These are phyloP conservation scores for Maudiozyma saulgeensis DNA, from an alignment of 805 yeast species.

Conservation along the genomic window DNA sequence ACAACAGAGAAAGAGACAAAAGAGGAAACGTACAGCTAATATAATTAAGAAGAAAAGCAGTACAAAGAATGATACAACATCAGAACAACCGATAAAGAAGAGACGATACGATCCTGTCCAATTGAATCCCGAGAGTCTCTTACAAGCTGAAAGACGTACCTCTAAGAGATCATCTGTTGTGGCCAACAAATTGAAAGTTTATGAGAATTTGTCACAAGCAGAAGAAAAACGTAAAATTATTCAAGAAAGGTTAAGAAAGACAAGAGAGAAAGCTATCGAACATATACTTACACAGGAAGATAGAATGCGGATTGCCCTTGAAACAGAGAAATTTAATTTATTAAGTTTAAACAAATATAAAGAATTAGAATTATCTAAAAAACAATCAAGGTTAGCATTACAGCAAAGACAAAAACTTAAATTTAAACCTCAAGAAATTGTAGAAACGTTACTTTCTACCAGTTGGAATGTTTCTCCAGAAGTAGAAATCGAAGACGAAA, in stretches of 20 bases:
- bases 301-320: constrained; percentile 62
- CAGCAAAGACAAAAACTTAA: constrained; percentile 56
- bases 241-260: constrained; percentile 37
- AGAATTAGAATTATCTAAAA: constrained; percentile 77
- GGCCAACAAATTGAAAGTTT: constrained; percentile 66
- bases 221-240: constrained; percentile 46
- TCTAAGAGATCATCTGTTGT: constrained; percentile 73
- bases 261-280: constrained; percentile 37
- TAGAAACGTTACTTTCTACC: constrained; percentile 15
- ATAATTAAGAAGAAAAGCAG: constrained; percentile 26
- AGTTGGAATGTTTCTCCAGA: constrained; percentile 43
- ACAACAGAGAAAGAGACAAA: constrained; percentile 16
- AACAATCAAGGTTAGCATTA: constrained; percentile 64
- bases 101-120: constrained; percentile 22
- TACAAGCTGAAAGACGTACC: constrained; percentile 49
- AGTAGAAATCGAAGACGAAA: constrained; percentile 48
- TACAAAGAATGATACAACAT: constrained; percentile 20
- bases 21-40: constrained; percentile 22
- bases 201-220: constrained; percentile 57
- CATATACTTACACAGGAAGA: constrained; percentile 34
- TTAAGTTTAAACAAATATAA: constrained; percentile 66
- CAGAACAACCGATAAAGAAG: constrained; percentile 12
- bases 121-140: constrained; percentile 42
- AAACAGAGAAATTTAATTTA: constrained; percentile 71
- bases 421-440: constrained; percentile 39